Percentiles rank a stretch among this genome's conserved stretches.
These are phyloP conservation scores for Coemansia sp. DNA, from an alignment of 192 early-diverging fungal genomes.

Conservation along the genomic window DNA sequence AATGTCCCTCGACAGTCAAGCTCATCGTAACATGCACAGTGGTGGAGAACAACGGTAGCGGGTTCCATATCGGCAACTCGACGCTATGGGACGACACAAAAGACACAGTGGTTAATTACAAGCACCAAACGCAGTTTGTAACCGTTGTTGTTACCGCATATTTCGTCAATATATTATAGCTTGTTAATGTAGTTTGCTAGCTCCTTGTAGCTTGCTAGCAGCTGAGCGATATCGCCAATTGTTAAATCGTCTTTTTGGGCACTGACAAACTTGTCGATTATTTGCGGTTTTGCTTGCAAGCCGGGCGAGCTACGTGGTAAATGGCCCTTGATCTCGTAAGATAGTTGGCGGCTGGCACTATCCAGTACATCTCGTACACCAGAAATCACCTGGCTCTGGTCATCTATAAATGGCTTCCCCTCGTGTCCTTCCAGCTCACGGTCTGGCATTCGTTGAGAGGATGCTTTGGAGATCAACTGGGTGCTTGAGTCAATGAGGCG, in stretches of 20 bases:
- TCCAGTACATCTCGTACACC: constrained; percentile 24
- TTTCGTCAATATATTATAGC: constrained; percentile 9
- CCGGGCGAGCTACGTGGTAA: constrained; percentile 16
- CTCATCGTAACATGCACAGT: constrained; percentile 38
- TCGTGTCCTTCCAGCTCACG: constrained; percentile 20
- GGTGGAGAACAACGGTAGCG: constrained; percentile 37
- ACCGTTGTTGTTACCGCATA: constrained; percentile 33
- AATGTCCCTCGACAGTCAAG: constrained; percentile 17
- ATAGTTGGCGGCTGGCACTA: constrained; percentile 39
- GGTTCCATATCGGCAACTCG: constrained; percentile 34
- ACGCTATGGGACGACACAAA: constrained; percentile 29
- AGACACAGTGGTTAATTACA: constrained; percentile 26
- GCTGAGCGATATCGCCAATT: constrained; percentile 34
- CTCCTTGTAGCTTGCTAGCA: constrained; percentile 46
- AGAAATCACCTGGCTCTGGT: constrained; percentile 11
- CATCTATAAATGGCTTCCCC: background rate
- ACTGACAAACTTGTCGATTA: constrained; percentile 19
- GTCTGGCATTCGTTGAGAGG: constrained; percentile 19
- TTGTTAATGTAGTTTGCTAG: constrained; percentile 25
- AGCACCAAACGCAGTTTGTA: constrained; percentile 31
- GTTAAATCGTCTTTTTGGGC: constrained; percentile 18
- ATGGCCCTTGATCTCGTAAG: constrained; percentile 41
- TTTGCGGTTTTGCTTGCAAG: background rate
- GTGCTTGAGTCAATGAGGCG: constrained; percentile 36
- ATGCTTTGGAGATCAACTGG: constrained; percentile 22